Evolutionary conservation across 371 early-diverging fungal genomes (phyloP).

Genomic region (Lichtheimia ornata): DNA sequence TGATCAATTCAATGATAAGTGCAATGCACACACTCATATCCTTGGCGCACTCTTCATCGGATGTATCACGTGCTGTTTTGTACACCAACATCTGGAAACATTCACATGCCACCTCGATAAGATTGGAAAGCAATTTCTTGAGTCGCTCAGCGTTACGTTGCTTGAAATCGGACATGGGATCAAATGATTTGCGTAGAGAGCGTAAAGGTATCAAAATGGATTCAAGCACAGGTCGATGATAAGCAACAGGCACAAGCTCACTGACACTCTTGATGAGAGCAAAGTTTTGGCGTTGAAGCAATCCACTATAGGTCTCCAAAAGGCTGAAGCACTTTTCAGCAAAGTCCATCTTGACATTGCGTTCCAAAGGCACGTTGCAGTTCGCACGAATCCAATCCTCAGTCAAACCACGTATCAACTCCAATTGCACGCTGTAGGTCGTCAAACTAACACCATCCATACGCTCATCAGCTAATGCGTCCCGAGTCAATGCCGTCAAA

Average conservation of each 20-base stretch:
- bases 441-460: conserved; percentile 32
- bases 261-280: conserved; percentile 31
- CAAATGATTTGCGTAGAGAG: conserved; percentile 26
- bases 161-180: conserved; percentile 11
- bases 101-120: conserved; percentile 29
- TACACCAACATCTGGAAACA: conserved; percentile 35
- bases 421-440: conserved; percentile 25
- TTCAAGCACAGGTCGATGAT: conserved; percentile 45
- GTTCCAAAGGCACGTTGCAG: conserved; percentile 13
- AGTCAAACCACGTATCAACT: conserved; percentile 36
- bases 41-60: conserved; percentile 31
- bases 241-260: conserved; percentile 23
- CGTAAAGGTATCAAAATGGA: conserved; percentile 32
- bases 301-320: conserved; percentile 20
- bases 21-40: conserved; percentile 38
- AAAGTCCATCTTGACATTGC: conserved; percentile 21
- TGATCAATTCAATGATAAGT: conserved; percentile 34
- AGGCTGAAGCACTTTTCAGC: conserved; percentile 25
- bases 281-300: conserved; percentile 37
- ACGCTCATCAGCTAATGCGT: conserved; percentile 22
- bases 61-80: conserved; percentile 20
- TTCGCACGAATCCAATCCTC: conserved; percentile 44
- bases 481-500: conserved; percentile 20
- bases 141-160: conserved; percentile 5
- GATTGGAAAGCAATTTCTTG: conserved; percentile 7